A percentile compares a stretch with the other conserved stretches of the same genome.
Conservation (phyloP, 2,329 filamentous ascomycete species). For the Phyllosticta capitalensis region DNA sequence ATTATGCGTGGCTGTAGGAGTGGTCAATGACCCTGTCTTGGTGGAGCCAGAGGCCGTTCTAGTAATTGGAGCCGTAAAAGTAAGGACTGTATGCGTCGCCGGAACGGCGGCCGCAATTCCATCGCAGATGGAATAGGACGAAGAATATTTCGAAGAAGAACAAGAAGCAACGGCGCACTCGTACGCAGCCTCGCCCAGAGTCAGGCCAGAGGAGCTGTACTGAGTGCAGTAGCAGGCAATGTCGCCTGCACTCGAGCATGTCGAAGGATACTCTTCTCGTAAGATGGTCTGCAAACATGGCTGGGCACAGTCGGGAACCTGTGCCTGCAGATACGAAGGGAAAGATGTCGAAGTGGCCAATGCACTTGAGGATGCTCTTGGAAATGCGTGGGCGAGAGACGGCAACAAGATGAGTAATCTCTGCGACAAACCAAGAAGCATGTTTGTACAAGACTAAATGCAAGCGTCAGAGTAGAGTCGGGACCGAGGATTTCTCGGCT, state of each 20-base stretch:
- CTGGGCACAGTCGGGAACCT: conserved; percentile 44
- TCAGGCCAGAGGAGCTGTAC: conserved; percentile 28
- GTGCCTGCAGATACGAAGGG: conserved; percentile 36
- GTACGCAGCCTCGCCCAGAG: conserved; percentile 29
- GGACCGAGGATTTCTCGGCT: conserved; percentile 5
- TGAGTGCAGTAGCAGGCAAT: conserved; percentile 29
- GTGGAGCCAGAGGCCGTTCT: not conserved
- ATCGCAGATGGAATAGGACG: conserved; percentile 28
- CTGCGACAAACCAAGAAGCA: conserved; percentile 15
- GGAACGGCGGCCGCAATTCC: conserved; percentile 25
- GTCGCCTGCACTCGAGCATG: conserved; percentile 23
- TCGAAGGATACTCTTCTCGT: conserved; percentile 23
- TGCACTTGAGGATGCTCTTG: not conserved
- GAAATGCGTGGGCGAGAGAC: conserved; percentile 4
- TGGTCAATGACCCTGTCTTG: not conserved
- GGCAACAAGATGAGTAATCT: conserved; percentile 4
- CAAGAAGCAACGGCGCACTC: conserved; percentile 26
- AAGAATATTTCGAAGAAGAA: conserved; percentile 7
- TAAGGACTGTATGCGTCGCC: conserved; percentile 27
- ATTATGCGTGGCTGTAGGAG: not conserved
- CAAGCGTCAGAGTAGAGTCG: not conserved
- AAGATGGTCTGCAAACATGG: conserved; percentile 26
- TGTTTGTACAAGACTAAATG: conserved; percentile 16
- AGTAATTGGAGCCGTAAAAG: conserved; percentile 15
- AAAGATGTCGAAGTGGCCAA: conserved; percentile 14